Evolutionary conservation across 805 yeast species (phyloP), one percentile per base, ranked within the genome.

Genomic region (Kluyveromyces aestuarii): DNA sequence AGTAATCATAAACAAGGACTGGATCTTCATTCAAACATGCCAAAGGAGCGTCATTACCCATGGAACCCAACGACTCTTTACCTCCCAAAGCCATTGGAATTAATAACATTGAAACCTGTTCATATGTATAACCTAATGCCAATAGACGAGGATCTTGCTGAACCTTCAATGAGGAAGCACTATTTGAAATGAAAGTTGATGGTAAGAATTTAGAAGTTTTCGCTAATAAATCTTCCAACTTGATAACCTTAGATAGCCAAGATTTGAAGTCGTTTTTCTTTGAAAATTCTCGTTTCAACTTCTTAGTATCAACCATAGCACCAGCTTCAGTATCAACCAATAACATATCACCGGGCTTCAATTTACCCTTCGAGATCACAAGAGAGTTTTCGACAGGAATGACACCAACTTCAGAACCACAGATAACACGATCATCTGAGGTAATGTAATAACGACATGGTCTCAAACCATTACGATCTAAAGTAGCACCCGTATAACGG

Each of bases 371-470:
- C 62, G 84, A 86, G 51, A 89, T 76, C 50, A 91, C 81, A 55
- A 79, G 76, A 56, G 82, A 86, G 18, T 96, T 82, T 53, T 83
- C 93, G 52, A 93, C 82, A 58, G 86, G 93, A 58, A 91, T 83
- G 35, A 91, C 97, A 70, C 99, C 99, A 52, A 91, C 99, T 72
- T 91, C 99, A 14, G 97, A 89, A 7, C 97, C 99, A 72, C 97
- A 91, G 61, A 91, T 89, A 77, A 91, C 90, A 58, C 95, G 79
- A 69, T 90, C 95, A 66, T 93, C 98, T 61, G 82, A 84, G 43
- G 97, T 90, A 58, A 93, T 82, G 69, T 93, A 93, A 75, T 87
- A 91, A 66, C 99, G 87, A 74, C 99, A 93, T 37, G 99, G 99
- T 72, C 99, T 84, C 63, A 91, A 77, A 54, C 99, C 99, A 66